Evolutionary conservation across 2,329 filamentous ascomycete species (phyloP).

Genomic region (Fusarium sp.): DNA sequence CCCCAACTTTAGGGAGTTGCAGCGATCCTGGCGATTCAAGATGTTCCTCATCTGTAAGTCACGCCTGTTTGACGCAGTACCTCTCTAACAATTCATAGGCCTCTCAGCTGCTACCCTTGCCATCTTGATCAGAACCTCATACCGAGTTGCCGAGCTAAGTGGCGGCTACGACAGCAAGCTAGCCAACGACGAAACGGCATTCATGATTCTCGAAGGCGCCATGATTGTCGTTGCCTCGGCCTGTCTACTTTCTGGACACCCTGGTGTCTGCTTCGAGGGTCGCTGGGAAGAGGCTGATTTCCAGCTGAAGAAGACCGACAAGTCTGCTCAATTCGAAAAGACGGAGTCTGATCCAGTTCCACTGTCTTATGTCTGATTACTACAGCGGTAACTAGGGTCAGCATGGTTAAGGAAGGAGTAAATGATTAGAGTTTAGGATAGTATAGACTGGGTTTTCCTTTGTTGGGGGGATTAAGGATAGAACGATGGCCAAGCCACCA

Average conservation of each 20-base stretch:
- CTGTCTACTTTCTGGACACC: slow-evolving; percentile 12
- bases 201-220: slow-evolving; percentile 27
- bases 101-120: slow-evolving; percentile 15
- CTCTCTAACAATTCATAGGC: neutral
- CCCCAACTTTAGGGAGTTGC: slow-evolving; percentile 18
- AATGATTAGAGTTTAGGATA: neutral
- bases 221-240: slow-evolving; percentile 12
- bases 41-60: slow-evolving; percentile 24
- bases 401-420: too few relatives aligned
- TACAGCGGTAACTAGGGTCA: neutral
- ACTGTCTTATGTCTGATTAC: neutral
- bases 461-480: neutral
- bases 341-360: neutral
- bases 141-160: slow-evolving; percentile 26
- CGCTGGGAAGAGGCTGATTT: slow-evolving; percentile 31
- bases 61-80: too few relatives aligned
- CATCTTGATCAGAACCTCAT: slow-evolving; percentile 30
- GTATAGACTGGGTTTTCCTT: neutral
- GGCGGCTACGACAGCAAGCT: slow-evolving; percentile 22
- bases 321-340: slow-evolving; percentile 2
- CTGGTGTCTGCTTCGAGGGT: slow-evolving; percentile 25
- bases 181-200: slow-evolving; percentile 20
- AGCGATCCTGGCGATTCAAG: slow-evolving; percentile 17
- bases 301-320: slow-evolving; percentile 22
- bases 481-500: neutral